Conservation (phyloP, 495 filamentous ascomycete genomes). For the Lophiotrema nucula region DNA sequence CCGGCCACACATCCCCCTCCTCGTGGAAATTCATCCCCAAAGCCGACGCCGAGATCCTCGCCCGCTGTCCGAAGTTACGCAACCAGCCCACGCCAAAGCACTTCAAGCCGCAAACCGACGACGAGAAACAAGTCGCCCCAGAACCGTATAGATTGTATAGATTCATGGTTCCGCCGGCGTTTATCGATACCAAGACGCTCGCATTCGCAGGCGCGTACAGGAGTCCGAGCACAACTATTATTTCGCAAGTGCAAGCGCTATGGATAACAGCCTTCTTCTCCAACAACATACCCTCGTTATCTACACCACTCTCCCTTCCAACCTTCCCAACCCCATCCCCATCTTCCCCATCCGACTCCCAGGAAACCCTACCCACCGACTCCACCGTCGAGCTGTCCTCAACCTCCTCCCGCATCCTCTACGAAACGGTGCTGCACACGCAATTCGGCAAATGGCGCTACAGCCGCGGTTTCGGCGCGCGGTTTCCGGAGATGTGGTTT, state of each 20-base stretch:
- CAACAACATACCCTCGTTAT: constrained; percentile 40
- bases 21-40: constrained; percentile 18
- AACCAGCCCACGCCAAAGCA: constrained; percentile 36
- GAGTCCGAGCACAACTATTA: constrained; percentile 27
- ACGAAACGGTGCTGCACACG: constrained; percentile 62
- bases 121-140: neutral
- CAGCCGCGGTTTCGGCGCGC: constrained; percentile 60
- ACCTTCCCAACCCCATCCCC: neutral
- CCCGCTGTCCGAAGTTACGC: constrained; percentile 62
- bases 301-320: neutral
- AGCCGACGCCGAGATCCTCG: constrained; percentile 67
- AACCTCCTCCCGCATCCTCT: constrained; percentile 34
- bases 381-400: constrained; percentile 4
- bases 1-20: constrained; percentile 7
- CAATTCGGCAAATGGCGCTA: constrained; percentile 71
- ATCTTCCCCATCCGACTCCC: neutral
- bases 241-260: constrained; percentile 31
- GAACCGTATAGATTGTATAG: constrained; percentile 37
- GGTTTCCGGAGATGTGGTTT: constrained; percentile 71
- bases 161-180: constrained; percentile 36
- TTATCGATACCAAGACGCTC: constrained; percentile 26
- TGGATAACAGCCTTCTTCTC: constrained; percentile 47
- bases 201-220: constrained; percentile 29
- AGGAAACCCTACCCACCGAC: neutral
- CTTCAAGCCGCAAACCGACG: constrained; percentile 31